Base-by-base conservation (phyloP, 129 eudicot species). In the Erigeron canadensis region DNA sequence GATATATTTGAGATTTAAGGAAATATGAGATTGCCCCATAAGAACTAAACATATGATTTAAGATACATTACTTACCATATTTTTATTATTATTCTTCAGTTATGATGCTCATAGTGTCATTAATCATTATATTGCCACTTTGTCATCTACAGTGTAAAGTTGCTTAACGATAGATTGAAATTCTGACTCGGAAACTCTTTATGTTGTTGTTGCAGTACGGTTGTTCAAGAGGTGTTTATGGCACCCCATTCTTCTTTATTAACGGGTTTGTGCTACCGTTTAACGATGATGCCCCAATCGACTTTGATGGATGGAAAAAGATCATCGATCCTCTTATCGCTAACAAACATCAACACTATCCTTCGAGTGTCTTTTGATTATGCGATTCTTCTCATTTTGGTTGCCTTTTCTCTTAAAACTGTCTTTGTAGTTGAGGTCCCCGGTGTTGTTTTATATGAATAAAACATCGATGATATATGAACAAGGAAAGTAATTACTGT, bases 191-290 rank as follows among this genome's bases (percentile, higher is more conserved):
- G 22, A 15, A 63, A 8, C 1, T 5, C 9, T 78, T 42, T 2
- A 28, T 69, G 15, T 67, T 53, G 57, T 50, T 64, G 69, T 56
- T 58, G 73, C 87, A 93, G 98, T 93, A 89, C 69, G 98, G 98
- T 65, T 87, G 98, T 77, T 65, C 85, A 68, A 81, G 92, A 81
- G 96, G 95, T 47, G 98, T 93, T 59, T 87, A 81, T 61, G 98
- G 96, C 21, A 84, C 98, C 0, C 98, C 98, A 0, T 71, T 75
- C 63, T 93, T 93, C 87, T 87, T 80, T n/a, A 86, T 93, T 1
- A 93, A 93, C 50, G 98, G 98, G 12, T 89, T 89, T 70, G 69
- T 78, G 12, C 56, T 93, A 70, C 87, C 95, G 13, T 79, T 80
- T 17, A 82, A 65, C 21, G 95, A 76, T 59, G 83, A 42, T 80